phyloP scores from a whole-genome alignment of 1,284 basidiomycete species.

The Cryptococcus sp. region DNA sequence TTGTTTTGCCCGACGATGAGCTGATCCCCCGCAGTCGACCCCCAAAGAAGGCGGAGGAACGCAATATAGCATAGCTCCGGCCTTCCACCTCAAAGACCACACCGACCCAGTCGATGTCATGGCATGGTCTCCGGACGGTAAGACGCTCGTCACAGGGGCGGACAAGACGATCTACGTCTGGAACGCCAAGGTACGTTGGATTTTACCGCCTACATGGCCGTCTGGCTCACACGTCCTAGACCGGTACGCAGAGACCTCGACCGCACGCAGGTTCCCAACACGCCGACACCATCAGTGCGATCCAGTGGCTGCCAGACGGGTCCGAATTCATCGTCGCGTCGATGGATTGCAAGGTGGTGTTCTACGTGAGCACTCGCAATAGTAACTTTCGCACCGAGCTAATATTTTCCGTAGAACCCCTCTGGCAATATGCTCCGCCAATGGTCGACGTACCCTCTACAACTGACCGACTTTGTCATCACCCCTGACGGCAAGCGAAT shows the following conservation, averaged over 20 bases:
- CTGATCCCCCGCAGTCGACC: conserved; percentile 2
- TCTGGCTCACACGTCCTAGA: conserved; percentile 14
- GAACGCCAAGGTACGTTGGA: conserved; percentile 70
- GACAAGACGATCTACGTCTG: conserved; percentile 81
- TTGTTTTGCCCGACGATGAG: neutral
- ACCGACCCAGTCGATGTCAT: conserved; percentile 73
- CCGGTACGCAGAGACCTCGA: conserved; percentile 25
- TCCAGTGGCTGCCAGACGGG: conserved; percentile 86
- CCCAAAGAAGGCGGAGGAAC: conserved; percentile 18
- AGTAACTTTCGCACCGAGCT: neutral
- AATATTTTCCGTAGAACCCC: conserved; percentile 6
- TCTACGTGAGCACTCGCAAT: conserved; percentile 67
- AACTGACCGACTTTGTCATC: conserved; percentile 82
- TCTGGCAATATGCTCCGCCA: conserved; percentile 66
- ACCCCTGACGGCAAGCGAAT: conserved; percentile 81
- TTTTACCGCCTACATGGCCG: too few species aligned
- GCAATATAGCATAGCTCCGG: conserved; percentile 30
- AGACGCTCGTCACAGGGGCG: conserved; percentile 74
- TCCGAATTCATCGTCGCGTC: conserved; percentile 87
- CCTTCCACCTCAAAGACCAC: conserved; percentile 64
- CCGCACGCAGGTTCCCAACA: conserved; percentile 56
- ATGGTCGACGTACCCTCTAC: conserved; percentile 75
- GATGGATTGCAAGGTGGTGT: conserved; percentile 81
- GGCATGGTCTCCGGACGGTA: conserved; percentile 87
- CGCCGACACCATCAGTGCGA: conserved; percentile 78